A percentile compares a stretch with the other conserved stretches of the same genome.
phyloP scores from a whole-genome alignment of 768 basidiomycete genomes.

The Boletus patriciae region DNA sequence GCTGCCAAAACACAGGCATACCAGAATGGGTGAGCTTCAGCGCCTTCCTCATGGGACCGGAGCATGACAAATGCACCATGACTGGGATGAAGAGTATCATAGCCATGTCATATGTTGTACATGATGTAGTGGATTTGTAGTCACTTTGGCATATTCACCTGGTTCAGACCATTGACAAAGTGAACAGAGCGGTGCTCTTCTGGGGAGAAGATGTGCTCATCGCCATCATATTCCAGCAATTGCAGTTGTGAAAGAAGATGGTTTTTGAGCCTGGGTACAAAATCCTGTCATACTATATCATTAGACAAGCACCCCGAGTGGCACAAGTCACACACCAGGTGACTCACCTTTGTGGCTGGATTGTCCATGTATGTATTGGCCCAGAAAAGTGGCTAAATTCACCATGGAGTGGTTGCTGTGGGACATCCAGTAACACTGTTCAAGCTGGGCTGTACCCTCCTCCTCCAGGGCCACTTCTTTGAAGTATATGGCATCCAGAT shows the following conservation, averaged over 20 bases:
- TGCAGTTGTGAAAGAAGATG: conserved; percentile 19
- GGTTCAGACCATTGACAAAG: neutral
- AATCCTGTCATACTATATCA: conserved; percentile 14
- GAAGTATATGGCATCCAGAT: neutral
- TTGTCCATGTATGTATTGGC: neutral
- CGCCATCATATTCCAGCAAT: neutral
- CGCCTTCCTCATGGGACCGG: conserved; percentile 10
- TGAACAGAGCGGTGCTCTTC: neutral
- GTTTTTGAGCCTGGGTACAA: conserved; percentile 18
- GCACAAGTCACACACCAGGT: neutral
- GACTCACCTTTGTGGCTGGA: neutral
- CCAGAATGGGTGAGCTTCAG: conserved; percentile 17
- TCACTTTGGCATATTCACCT: neutral
- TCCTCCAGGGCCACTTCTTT: no score
- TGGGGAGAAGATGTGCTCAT: neutral
- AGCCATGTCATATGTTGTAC: conserved; percentile 15
- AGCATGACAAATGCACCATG: conserved; percentile 24
- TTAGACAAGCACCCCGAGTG: neutral
- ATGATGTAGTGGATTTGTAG: conserved; percentile 17
- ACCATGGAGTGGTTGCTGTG: no score
- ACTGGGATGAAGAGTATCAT: conserved; percentile 15
- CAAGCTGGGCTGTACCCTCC: no score
- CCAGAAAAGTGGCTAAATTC: neutral
- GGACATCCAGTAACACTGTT: no score
- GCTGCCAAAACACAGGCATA: conserved; percentile 26